phyloP scores from a whole-genome alignment of 306 rosid genomes.

The Luffa acutangula region DNA sequence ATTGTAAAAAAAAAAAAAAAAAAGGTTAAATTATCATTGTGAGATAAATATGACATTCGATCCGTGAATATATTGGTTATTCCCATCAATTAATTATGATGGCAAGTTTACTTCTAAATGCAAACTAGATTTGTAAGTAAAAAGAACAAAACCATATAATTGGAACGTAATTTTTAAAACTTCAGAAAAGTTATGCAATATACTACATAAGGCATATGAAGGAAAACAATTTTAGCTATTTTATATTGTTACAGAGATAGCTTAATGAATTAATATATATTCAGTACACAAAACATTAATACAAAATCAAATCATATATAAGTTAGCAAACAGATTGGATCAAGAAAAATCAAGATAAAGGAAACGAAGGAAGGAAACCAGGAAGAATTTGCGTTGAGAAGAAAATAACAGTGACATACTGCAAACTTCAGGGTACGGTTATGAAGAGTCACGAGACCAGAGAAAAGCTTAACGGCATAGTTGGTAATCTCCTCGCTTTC shows the following conservation, averaged over 20 bases:
- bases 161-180: not conserved
- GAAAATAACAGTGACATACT: constrained; percentile 27
- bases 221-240: not conserved
- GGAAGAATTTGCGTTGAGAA: not conserved
- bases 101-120: not conserved
- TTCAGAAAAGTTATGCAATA: not conserved
- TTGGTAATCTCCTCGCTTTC: constrained; percentile 77
- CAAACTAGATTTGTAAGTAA: not conserved
- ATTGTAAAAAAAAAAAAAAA: no score
- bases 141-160: not conserved
- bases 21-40: no score
- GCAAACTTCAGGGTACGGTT: constrained; percentile 80
- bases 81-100: not conserved
- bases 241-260: not conserved
- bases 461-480: constrained; percentile 85
- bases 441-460: constrained; percentile 75
- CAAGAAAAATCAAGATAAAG: not conserved
- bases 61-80: not conserved
- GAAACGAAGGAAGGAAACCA: not conserved
- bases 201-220: not conserved
- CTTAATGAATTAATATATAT: not conserved
- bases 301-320: not conserved
- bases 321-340: not conserved
- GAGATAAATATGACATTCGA: not conserved
- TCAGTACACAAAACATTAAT: not conserved